phyloP scores from a whole-genome alignment of 2,329 filamentous ascomycete genomes.

The Atkinsonella hypoxylon region DNA sequence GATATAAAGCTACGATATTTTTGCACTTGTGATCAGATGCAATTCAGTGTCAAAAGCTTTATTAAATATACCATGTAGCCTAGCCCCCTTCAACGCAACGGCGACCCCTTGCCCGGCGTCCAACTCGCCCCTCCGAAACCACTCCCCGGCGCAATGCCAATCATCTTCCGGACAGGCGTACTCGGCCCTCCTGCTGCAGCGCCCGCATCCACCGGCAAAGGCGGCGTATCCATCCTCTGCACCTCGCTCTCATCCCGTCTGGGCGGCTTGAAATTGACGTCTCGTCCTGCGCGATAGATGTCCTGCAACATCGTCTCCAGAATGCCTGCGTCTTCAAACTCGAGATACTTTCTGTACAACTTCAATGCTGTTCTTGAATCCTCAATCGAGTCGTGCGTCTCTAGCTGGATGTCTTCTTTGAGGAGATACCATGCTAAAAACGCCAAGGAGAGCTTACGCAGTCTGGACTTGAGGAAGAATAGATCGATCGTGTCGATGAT shows the following conservation, averaged over 20 bases:
- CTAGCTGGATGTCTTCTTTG: slow-evolving; percentile 86
- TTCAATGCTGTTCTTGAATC: slow-evolving; percentile 85
- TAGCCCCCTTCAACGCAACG: slow-evolving; percentile 14
- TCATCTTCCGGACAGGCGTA: slow-evolving; percentile 34
- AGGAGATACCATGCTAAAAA: slow-evolving; percentile 88
- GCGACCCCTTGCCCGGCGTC: slow-evolving; percentile 35
- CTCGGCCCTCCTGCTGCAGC: slow-evolving; percentile 23
- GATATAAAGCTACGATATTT: too few species aligned
- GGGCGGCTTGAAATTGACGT: slow-evolving; percentile 39
- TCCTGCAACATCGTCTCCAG: slow-evolving; percentile 75
- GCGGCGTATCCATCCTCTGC: slow-evolving; percentile 42
- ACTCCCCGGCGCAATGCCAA: slow-evolving; percentile 19
- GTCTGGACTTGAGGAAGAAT: slow-evolving; percentile 70
- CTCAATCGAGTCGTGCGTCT: slow-evolving; percentile 90
- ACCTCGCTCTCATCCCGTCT: slow-evolving; percentile 32
- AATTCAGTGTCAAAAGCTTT: background rate
- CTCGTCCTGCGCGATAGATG: slow-evolving; percentile 52
- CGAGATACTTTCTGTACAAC: slow-evolving; percentile 78
- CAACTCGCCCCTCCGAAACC: slow-evolving; percentile 28
- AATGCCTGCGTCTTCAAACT: slow-evolving; percentile 78
- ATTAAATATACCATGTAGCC: too few species aligned
- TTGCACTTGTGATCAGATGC: background rate
- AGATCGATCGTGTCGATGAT: slow-evolving; percentile 90
- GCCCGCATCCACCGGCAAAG: slow-evolving; percentile 26
- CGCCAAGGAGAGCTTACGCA: slow-evolving; percentile 79